Evolutionary conservation across 1,284 basidiomycete genomes (phyloP), one percentile per base, ranked within the genome.

Genomic region (Cryptococcus amylolentus): DNA sequence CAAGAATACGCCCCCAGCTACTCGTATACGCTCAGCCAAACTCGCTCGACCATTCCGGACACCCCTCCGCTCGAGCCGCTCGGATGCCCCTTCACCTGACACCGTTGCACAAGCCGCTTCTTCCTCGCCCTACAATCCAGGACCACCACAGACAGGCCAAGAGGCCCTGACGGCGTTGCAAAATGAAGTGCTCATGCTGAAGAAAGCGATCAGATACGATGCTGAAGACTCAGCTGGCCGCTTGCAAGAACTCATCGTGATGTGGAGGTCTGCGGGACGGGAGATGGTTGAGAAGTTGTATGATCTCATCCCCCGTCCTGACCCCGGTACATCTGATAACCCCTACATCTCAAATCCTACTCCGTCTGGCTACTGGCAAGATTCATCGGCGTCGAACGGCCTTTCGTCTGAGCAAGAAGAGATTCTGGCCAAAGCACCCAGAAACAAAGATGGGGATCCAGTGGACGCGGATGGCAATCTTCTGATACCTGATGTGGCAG

Each of bases 221-320:
- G 52, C 54, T 4, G 64, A 62, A 26, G 67, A 73, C 43, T 73
- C 76, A 43, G 67, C 62, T 12, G 35, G 37, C 9, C 56, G 61
- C 12, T 46, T 75, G 7, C 44, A 54, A 1, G 51, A 52, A 3
- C 58, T 75, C 5, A 62, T 73, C 6, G 14, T 47, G 6, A 60
- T 59, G 7, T 77, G 75, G 75, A 61, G 68, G n/a, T 52, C 56
- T 4, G 74, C 72, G 1, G 76, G 76, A 2, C 57, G 74, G 18
- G 65, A 70, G 18, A 60, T 75, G 10, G 67, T 69, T 5, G 76
- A 76, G 47, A 54, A 65, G 23, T 58, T 78, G 8, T 77, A 69
- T 43, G 40, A 48, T 0, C 46, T 66, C 27, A 40, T 73, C 3
- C 66, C 71, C 2, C 49, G 57, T 39, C 67, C 68, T 13, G 31